phyloP scores from a whole-genome alignment of 768 basidiomycete genomes.

The Strobilomyces confusus region DNA sequence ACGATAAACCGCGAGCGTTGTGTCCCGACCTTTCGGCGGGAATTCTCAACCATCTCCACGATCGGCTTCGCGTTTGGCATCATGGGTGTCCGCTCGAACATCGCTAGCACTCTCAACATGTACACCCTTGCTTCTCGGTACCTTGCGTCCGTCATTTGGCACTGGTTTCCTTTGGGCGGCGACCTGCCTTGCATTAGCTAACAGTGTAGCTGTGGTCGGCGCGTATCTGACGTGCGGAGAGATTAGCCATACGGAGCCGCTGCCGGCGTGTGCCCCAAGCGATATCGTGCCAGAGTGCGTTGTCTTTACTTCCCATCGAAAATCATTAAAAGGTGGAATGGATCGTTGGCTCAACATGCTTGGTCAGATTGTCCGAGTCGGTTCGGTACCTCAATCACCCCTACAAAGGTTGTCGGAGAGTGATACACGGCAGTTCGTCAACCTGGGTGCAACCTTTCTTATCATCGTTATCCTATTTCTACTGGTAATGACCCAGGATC shows the following conservation, averaged over 20 bases:
- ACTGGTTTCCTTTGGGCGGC: constrained; percentile 30
- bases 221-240: constrained; percentile 32
- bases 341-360: constrained; percentile 31
- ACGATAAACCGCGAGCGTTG: constrained; percentile 24
- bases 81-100: constrained; percentile 35
- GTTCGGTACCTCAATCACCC: constrained; percentile 32
- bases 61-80: constrained; percentile 32
- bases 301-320: background rate
- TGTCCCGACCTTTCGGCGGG: constrained; percentile 36
- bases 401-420: constrained; percentile 39
- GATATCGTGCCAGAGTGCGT: constrained; percentile 57
- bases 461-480: constrained; percentile 39
- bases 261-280: constrained; percentile 62
- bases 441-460: constrained; percentile 39
- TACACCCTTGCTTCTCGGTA: constrained; percentile 35
- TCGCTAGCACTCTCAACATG: constrained; percentile 34
- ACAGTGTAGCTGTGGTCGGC: constrained; percentile 30
- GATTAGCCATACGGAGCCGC: constrained; percentile 69
- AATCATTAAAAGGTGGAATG: constrained; percentile 20
- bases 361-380: constrained; percentile 20
- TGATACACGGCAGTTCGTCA: constrained; percentile 44
- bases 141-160: constrained; percentile 35
- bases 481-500: constrained; percentile 39
- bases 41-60: constrained; percentile 40
- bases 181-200: constrained; percentile 28